Evolutionary conservation across 305 asterid species (phyloP).

Genomic region (Solanum hybrid): DNA sequence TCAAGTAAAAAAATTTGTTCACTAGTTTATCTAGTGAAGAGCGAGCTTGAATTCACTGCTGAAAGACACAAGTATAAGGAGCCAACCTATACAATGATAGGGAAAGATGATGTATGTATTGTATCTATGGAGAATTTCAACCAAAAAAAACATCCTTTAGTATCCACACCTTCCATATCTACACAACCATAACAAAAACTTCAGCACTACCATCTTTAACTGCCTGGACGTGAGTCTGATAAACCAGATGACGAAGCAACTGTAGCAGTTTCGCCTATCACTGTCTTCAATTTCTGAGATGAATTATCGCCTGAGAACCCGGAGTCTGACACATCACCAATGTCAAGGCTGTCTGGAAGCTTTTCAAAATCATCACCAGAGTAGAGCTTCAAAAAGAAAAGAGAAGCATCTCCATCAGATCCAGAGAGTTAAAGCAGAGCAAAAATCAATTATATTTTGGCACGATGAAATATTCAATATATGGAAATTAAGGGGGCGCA

Average conservation of each 20-base stretch:
- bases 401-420: neutral
- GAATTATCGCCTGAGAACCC: constrained; percentile 13
- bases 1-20: neutral
- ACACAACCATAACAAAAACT: neutral
- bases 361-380: constrained; percentile 33
- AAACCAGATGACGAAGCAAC: constrained; percentile 39
- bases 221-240: constrained; percentile 19
- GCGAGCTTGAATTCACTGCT: constrained; percentile 2
- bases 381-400: constrained; percentile 19
- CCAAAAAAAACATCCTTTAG: neutral
- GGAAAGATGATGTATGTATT: neutral
- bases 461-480: neutral
- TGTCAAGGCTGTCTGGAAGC: constrained; percentile 74
- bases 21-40: neutral
- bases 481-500: neutral
- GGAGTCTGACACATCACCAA: constrained; percentile 60
- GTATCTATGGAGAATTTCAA: neutral
- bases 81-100: constrained; percentile 3
- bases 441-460: neutral
- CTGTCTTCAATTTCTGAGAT: constrained; percentile 26
- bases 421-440: neutral
- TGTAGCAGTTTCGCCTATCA: constrained; percentile 19
- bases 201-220: constrained; percentile 9
- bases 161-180: constrained; percentile 16
- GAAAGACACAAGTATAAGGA: neutral